phyloP scores from a whole-genome alignment of 2,329 filamentous ascomycete species.

The Diaporthe citri region DNA sequence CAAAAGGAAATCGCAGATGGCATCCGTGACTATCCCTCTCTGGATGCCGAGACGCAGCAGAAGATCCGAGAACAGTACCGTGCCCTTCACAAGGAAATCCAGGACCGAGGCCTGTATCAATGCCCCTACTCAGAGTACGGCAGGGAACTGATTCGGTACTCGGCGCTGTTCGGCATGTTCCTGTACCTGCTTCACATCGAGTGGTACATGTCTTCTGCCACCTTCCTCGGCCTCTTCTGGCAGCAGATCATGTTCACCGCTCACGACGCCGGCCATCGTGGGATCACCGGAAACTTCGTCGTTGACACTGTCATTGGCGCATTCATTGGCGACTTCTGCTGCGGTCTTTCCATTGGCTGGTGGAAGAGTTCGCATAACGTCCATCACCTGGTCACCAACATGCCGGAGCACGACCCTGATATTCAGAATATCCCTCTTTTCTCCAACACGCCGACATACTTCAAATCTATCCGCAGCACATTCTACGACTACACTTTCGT shows the following conservation, averaged over 20 bases:
- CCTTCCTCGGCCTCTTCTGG: slow-evolving; percentile 74
- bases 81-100: slow-evolving; percentile 65
- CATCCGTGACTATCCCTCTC: slow-evolving; percentile 60
- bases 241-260: slow-evolving; percentile 78
- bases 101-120: slow-evolving; percentile 68
- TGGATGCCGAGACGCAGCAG: slow-evolving; percentile 66
- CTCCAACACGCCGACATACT: slow-evolving; percentile 74
- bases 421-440: slow-evolving; percentile 78
- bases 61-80: slow-evolving; percentile 69
- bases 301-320: slow-evolving; percentile 71
- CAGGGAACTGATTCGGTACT: slow-evolving; percentile 69
- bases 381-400: slow-evolving; percentile 76
- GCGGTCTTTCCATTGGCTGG: slow-evolving; percentile 75
- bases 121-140: slow-evolving; percentile 70
- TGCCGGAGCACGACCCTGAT: slow-evolving; percentile 70
- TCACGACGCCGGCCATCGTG: slow-evolving; percentile 74
- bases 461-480: slow-evolving; percentile 71
- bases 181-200: slow-evolving; percentile 57
- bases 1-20: slow-evolving; percentile 43
- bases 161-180: slow-evolving; percentile 62
- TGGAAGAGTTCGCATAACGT: slow-evolving; percentile 79
- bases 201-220: slow-evolving; percentile 70
- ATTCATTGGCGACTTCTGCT: slow-evolving; percentile 75
- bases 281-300: slow-evolving; percentile 71
- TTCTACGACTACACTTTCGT: slow-evolving; percentile 76